Evolutionary conservation across 2,329 filamentous ascomycete species (phyloP).

Genomic region (Rutstroemia sp.): DNA sequence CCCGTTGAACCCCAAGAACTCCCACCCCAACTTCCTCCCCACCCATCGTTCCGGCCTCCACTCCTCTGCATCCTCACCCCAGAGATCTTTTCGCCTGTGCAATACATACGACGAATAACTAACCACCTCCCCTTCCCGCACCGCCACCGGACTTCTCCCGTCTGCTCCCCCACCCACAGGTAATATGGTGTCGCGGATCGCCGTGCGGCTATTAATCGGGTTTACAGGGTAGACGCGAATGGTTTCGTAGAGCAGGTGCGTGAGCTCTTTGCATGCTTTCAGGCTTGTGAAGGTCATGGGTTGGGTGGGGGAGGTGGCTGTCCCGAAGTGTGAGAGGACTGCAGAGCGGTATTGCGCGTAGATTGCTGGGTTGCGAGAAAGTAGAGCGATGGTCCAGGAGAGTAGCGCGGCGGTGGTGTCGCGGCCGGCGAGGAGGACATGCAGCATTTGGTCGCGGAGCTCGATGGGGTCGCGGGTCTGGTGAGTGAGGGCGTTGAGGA

Average conservation of each 20-base stretch:
- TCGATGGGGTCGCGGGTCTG: conserved; percentile 33
- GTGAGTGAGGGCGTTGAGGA: conserved; percentile 42
- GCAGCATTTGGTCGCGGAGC: conserved; percentile 31
- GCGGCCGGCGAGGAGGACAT: conserved; percentile 28
- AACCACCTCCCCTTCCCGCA: conserved; percentile 25
- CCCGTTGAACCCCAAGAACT: conserved; percentile 68
- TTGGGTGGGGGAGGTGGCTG: conserved; percentile 6
- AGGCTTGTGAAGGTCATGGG: conserved; percentile 19
- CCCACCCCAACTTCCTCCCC: conserved; percentile 58
- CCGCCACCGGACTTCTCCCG: conserved; percentile 23
- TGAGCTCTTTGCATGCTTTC: conserved; percentile 21
- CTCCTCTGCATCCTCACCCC: conserved; percentile 62
- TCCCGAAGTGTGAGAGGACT: conserved; percentile 31
- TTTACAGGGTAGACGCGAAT: conserved; percentile 29
- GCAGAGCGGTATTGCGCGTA: conserved; percentile 37
- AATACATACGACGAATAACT: conserved; percentile 26
- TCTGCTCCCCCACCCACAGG: conserved; percentile 30
- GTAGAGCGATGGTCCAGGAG: conserved; percentile 31
- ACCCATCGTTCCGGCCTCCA: conserved; percentile 71
- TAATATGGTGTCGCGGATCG: conserved; percentile 24
- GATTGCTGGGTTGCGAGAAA: conserved; percentile 37
- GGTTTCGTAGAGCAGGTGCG: conserved; percentile 20
- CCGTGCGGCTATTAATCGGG: conserved; percentile 25
- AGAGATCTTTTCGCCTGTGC: conserved; percentile 46
- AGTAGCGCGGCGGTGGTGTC: conserved; percentile 26